Evolutionary conservation across 768 basidiomycete genomes (phyloP).

Genomic region (Suillus placidus): DNA sequence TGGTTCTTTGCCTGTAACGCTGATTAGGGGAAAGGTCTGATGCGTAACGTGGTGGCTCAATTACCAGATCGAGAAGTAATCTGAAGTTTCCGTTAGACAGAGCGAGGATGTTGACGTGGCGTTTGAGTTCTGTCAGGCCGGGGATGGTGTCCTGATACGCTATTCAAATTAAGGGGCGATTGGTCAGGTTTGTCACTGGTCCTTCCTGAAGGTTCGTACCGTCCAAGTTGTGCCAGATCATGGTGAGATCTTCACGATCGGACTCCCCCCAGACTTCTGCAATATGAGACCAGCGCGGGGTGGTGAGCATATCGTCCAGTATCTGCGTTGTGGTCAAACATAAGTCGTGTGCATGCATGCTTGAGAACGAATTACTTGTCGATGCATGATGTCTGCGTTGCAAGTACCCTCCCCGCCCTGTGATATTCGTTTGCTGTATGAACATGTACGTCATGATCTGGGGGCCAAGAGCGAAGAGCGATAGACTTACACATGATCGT

Average conservation of each 20-base stretch:
- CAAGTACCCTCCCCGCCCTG: constrained; percentile 47
- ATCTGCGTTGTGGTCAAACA: constrained; percentile 40
- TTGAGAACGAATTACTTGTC: constrained; percentile 40
- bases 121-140: constrained; percentile 54
- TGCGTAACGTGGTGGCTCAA: background rate
- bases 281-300: constrained; percentile 54
- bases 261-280: constrained; percentile 45
- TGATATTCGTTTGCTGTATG: constrained; percentile 48
- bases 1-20: constrained; percentile 57
- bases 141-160: constrained; percentile 60
- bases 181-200: no score
- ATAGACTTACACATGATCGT: constrained; percentile 23
- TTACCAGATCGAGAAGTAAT: constrained; percentile 62
- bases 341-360: background rate
- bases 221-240: constrained; percentile 62
- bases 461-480: background rate
- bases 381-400: constrained; percentile 59
- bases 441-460: background rate
- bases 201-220: constrained; percentile 37
- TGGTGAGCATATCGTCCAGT: constrained; percentile 55
- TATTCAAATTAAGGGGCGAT: constrained; percentile 21
- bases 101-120: constrained; percentile 50
- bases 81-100: constrained; percentile 69
- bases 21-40: background rate
- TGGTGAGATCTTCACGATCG: constrained; percentile 47